phyloP scores from a whole-genome alignment of 805 yeast genomes.

The Monosporozyma servazzii region DNA sequence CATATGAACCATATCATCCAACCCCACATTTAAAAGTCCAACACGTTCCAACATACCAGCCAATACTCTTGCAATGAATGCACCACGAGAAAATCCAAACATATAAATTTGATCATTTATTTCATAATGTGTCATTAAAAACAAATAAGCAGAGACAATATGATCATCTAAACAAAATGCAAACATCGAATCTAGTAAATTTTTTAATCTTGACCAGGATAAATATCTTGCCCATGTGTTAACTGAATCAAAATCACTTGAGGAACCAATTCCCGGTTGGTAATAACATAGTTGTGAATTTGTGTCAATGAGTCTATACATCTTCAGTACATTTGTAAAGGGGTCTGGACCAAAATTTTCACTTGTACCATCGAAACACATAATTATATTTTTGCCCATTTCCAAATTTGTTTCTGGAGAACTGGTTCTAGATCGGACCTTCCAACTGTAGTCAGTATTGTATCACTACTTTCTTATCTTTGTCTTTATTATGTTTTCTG shows the following conservation, averaged over 20 bases:
- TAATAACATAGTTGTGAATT: constrained; percentile 48
- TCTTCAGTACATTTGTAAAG: constrained; percentile 44
- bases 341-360: constrained; percentile 49
- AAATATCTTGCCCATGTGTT: constrained; percentile 14
- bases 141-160: constrained; percentile 48
- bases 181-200: constrained; percentile 36
- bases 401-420: too few relatives aligned
- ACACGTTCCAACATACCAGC: constrained; percentile 58
- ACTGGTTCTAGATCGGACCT: too few relatives aligned
- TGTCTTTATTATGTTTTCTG: not conserved
- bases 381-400: constrained; percentile 35
- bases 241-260: constrained; percentile 34
- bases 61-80: constrained; percentile 53
- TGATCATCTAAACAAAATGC: constrained; percentile 50
- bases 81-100: constrained; percentile 59
- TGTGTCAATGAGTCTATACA: constrained; percentile 44
- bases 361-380: constrained; percentile 58
- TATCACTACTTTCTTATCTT: too few relatives aligned
- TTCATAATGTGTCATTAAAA: constrained; percentile 40
- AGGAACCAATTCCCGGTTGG: constrained; percentile 60
- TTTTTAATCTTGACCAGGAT: constrained; percentile 13
- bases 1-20: constrained; percentile 45
- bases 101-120: constrained; percentile 44
- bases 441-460: too few relatives aligned
- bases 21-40: constrained; percentile 48